Base-by-base conservation (phyloP, 2,329 filamentous ascomycete species). In the Beauveria medogensis region DNA sequence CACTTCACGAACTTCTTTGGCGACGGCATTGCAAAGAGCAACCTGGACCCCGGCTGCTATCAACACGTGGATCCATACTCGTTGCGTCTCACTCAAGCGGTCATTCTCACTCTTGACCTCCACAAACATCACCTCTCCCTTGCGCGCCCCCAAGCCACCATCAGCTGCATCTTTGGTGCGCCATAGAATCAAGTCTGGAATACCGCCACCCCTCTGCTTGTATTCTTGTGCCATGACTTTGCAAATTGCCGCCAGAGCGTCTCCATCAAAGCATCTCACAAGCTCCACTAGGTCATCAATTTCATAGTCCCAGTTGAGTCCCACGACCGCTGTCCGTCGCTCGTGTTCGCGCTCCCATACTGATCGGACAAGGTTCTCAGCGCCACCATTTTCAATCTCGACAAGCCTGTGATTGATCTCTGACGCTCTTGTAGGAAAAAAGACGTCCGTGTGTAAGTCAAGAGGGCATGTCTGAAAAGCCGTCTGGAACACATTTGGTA, bases 151-250 rank as follows among this genome's bases (percentile, higher is more conserved):
- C 26, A 24, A 30, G 30, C 30, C 67, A 30, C 71, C 68, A 51
- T 67, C 71, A 62, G 69, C 65, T 4, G 68, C 64, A 56, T 69
- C 65, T 40, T 58, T 52, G 37, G 66, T 68, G 67, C 85, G 84
- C 94, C 94, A 99, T 2, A 99, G 80, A 65, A 99, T 89, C 64
- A 99, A 76, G 78, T 99, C 94, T 3, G 94, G 94, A 63, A 99
- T 87, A 0, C 94, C 94, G 18, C 91, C 89, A 4, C 90, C 91
- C 55, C 94, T 79, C 67, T 91, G 87, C 65, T 86, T 84, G 74
- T 99, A 99, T 72, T 99, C 94, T 75, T 99, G 92, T 46, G 91
- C 92, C 82, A 97, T 86, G 46, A 97, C 91, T 73, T 93, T 94
- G 76, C 94, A 97, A 34, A 97, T 81, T 0, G 86, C 86, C 6